A percentile compares a stretch with the other conserved stretches of the same genome.
Conservation (phyloP, 2,329 filamentous ascomycete species). For the Colletotrichum salicis region DNA sequence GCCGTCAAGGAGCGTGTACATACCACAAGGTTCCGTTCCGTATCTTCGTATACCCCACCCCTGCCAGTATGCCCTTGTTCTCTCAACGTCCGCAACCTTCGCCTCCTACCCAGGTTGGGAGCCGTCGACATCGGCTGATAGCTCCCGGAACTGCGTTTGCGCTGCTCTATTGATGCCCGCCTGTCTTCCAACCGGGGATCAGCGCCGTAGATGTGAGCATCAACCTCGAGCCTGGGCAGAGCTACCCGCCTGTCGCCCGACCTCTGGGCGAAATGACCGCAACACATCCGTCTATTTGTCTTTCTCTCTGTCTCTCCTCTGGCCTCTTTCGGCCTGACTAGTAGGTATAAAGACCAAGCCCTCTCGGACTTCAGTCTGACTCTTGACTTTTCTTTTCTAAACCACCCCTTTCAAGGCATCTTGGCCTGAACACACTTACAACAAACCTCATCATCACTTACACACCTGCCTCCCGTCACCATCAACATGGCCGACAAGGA, state of each 20-base stretch:
- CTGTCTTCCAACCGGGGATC: constrained; percentile 6
- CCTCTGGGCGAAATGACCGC: constrained; percentile 7
- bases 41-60: constrained; percentile 6
- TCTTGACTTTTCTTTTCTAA: not conserved
- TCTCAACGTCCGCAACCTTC: constrained; percentile 8
- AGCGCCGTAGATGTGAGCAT: constrained; percentile 15
- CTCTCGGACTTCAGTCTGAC: not conserved
- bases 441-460: not conserved
- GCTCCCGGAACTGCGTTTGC: constrained; percentile 17
- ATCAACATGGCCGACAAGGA: constrained; percentile 44
- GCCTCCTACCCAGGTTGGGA: constrained; percentile 5
- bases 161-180: not conserved
- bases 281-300: not conserved
- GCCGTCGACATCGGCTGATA: constrained; percentile 30
- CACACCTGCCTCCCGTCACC: constrained; percentile 8
- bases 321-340: not conserved
- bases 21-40: constrained; percentile 1
- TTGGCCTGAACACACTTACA: constrained; percentile 40
- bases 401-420: constrained; percentile 34
- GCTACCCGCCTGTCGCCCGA: constrained; percentile 1
- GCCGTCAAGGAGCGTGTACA: not conserved
- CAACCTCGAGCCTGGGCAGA: constrained; percentile 1
- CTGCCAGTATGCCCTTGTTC: not conserved
- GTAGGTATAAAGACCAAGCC: constrained; percentile 28
- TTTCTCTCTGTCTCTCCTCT: not conserved